phyloP scores from a whole-genome alignment of 257 asterid species.

The Salvia hispanica region DNA sequence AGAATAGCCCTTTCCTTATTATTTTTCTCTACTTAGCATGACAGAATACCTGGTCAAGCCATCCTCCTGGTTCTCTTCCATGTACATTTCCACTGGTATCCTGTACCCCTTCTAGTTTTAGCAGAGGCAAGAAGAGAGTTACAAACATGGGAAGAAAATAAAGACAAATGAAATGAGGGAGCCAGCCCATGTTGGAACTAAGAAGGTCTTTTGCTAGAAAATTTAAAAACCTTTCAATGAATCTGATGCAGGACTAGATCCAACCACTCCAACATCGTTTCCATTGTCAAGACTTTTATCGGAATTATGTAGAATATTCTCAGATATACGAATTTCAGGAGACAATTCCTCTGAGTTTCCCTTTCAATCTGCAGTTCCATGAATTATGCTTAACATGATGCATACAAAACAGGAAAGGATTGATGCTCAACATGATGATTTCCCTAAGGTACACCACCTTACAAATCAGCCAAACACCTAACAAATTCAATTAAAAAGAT shows the following conservation, averaged over 20 bases:
- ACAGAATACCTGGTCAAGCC: slow-evolving; percentile 65
- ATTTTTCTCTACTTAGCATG: slow-evolving; percentile 29
- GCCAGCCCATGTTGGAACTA: slow-evolving; percentile 25
- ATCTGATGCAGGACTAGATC: slow-evolving; percentile 41
- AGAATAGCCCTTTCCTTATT: slow-evolving; percentile 22
- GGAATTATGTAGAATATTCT: slow-evolving; percentile 37
- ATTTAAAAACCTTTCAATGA: slow-evolving; percentile 50
- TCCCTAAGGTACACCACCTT: neutral
- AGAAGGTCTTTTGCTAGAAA: slow-evolving; percentile 26
- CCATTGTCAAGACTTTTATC: slow-evolving; percentile 36
- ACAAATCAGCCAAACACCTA: slow-evolving; percentile 22
- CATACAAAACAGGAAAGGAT: neutral
- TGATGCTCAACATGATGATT: too few species aligned
- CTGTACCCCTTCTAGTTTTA: slow-evolving; percentile 47
- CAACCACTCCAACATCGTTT: slow-evolving; percentile 46
- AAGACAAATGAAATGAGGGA: slow-evolving; percentile 27
- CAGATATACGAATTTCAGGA: slow-evolving; percentile 39
- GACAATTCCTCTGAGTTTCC: slow-evolving; percentile 42
- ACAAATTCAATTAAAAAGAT: neutral
- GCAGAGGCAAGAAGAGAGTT: slow-evolving; percentile 30
- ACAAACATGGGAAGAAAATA: slow-evolving; percentile 20
- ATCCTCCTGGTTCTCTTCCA: slow-evolving; percentile 57
- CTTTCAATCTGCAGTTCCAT: slow-evolving; percentile 48
- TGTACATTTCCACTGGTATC: slow-evolving; percentile 41
- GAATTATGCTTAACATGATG: slow-evolving; percentile 26